These are phyloP conservation scores for Ceratopteris richardii DNA, from an alignment of 75 land plant species.

Conservation along the genomic window DNA sequence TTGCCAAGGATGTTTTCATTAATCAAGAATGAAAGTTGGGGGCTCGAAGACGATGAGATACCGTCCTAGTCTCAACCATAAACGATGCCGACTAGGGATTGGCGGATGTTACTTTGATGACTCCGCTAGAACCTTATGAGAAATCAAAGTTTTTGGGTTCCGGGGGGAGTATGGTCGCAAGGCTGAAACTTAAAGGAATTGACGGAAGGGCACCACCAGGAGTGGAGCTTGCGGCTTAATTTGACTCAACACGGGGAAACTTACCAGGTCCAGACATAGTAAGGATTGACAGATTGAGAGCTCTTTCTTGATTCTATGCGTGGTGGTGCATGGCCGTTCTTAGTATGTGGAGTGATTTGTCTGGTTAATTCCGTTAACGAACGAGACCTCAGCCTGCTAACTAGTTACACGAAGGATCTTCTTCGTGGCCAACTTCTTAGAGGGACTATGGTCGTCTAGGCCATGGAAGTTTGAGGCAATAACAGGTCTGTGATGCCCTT, in stretches of 20 bases:
- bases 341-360: slow-evolving; percentile 31
- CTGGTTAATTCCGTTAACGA: slow-evolving; percentile 36
- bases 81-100: slow-evolving; percentile 13
- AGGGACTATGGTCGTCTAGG: slow-evolving; percentile 28
- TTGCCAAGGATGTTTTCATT: slow-evolving; percentile 17
- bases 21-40: slow-evolving; percentile 17
- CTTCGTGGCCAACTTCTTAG: slow-evolving; percentile 17
- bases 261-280: slow-evolving; percentile 15
- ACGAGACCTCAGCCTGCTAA: slow-evolving; percentile 44
- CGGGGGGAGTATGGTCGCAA: slow-evolving; percentile 39
- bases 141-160: slow-evolving; percentile 33
- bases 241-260: slow-evolving; percentile 38
- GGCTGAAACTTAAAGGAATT: slow-evolving; percentile 60
- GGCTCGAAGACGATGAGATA: slow-evolving; percentile 13
- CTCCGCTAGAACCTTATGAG: slow-evolving; percentile 14
- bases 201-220: slow-evolving; percentile 51
- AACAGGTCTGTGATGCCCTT: slow-evolving; percentile 51
- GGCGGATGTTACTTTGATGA: slow-evolving; percentile 9
- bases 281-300: slow-evolving; percentile 14
- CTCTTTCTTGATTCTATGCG: slow-evolving; percentile 7
- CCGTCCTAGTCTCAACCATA: slow-evolving; percentile 15
- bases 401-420: slow-evolving; percentile 12
- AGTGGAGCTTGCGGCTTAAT: slow-evolving; percentile 30
- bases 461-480: slow-evolving; percentile 46
- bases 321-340: slow-evolving; percentile 9